These are phyloP conservation scores for Phaffia tasmanica DNA, from an alignment of 768 basidiomycete genomes.

Conservation along the genomic window DNA sequence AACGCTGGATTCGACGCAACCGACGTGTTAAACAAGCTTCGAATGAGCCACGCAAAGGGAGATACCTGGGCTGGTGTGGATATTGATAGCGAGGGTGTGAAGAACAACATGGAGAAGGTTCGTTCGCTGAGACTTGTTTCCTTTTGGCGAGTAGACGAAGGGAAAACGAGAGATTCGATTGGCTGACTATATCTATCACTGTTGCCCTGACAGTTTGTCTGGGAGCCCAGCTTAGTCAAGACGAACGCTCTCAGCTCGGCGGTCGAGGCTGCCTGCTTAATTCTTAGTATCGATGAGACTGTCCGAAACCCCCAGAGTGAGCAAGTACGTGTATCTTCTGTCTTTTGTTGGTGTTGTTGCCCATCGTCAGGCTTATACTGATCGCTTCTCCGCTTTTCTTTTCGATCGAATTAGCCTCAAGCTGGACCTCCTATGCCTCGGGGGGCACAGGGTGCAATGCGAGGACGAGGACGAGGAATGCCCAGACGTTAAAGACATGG, in stretches of 20 bases:
- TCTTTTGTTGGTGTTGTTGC: neutral
- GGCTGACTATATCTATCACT: too few relatives aligned
- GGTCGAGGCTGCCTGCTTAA: slow-evolving; percentile 87
- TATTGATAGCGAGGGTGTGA: slow-evolving; percentile 74
- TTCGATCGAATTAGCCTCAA: slow-evolving; percentile 47
- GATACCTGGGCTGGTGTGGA: slow-evolving; percentile 86
- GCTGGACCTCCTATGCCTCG: slow-evolving; percentile 81
- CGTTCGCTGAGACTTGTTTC: neutral
- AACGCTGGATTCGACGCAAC: slow-evolving; percentile 97
- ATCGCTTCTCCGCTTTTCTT: neutral
- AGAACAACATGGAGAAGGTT: slow-evolving; percentile 81
- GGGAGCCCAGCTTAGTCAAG: slow-evolving; percentile 95
- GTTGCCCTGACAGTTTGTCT: slow-evolving; percentile 53
- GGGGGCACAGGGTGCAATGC: slow-evolving; percentile 77
- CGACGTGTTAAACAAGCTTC: slow-evolving; percentile 89
- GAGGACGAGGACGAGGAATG: slow-evolving; percentile 71
- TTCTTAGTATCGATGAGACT: slow-evolving; percentile 94
- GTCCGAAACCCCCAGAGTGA: slow-evolving; percentile 91
- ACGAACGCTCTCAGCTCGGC: slow-evolving; percentile 91
- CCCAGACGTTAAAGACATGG: slow-evolving; percentile 29
- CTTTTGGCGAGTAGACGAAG: too few relatives aligned
- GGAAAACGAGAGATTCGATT: too few relatives aligned
- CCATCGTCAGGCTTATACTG: neutral
- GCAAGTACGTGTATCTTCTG: slow-evolving; percentile 45
- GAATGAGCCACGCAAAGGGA: slow-evolving; percentile 86